Conservation (phyloP, 1,284 basidiomycete species). For the Porodaedalea pini region DNA sequence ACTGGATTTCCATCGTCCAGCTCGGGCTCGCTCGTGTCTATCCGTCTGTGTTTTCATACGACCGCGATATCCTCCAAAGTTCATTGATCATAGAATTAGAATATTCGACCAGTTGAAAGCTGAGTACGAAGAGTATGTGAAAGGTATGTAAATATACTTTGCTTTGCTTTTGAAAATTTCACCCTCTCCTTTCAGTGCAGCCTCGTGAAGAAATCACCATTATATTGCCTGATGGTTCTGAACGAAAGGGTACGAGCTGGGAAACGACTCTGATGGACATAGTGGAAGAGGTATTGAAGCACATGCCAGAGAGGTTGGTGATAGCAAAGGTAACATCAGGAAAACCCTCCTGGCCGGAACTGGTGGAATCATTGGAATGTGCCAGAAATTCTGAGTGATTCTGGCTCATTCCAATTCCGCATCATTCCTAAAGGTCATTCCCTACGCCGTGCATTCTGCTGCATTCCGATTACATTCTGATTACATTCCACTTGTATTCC, state of each 20-base stretch:
- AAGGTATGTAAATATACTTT: constrained; percentile 45
- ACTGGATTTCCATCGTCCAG: background rate
- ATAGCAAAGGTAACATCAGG: constrained; percentile 96
- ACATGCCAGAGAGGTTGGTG: constrained; percentile 85
- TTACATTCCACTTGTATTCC: too few relatives aligned
- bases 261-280: constrained; percentile 96
- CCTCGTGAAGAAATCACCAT: constrained; percentile 81
- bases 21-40: background rate
- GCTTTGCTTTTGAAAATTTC: background rate
- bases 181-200: constrained; percentile 56
- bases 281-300: constrained; percentile 86
- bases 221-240: constrained; percentile 86
- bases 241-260: constrained; percentile 84
- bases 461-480: too few relatives aligned
- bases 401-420: too few relatives aligned
- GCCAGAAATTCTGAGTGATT: too few relatives aligned
- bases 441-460: too few relatives aligned
- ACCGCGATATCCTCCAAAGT: constrained; percentile 57
- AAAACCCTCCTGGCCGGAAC: too few relatives aligned
- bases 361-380: too few relatives aligned
- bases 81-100: constrained; percentile 86
- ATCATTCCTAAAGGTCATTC: too few relatives aligned
- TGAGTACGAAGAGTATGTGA: constrained; percentile 80
- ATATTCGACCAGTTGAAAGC: constrained; percentile 89
- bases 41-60: background rate